phyloP scores from a whole-genome alignment of 1,284 basidiomycete species.

The Malassezia yamatoensis region DNA sequence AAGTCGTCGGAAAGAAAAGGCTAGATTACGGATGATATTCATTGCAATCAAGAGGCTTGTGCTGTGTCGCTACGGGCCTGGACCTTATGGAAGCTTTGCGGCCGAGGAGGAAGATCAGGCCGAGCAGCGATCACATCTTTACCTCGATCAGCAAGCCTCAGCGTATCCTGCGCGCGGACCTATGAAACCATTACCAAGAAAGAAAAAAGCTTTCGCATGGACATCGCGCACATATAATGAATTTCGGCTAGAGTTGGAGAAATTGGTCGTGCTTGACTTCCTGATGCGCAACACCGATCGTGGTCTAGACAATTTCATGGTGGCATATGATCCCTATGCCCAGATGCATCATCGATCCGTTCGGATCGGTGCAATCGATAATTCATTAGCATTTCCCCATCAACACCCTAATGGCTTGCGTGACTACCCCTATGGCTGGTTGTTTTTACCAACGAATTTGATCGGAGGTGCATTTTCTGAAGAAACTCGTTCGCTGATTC shows the following conservation, averaged over 20 bases:
- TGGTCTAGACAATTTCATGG: conserved; percentile 50
- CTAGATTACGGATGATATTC: conserved; percentile 31
- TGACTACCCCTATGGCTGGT: conserved; percentile 81
- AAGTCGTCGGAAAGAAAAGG: conserved; percentile 31
- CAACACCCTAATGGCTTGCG: conserved; percentile 73
- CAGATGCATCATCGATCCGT: conserved; percentile 24
- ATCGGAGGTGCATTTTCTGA: conserved; percentile 62
- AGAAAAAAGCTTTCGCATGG: conserved; percentile 63
- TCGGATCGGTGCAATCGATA: conserved; percentile 75
- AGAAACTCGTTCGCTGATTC: conserved; percentile 67
- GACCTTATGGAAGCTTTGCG: conserved; percentile 57
- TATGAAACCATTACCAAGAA: conserved; percentile 62
- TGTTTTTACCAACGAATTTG: conserved; percentile 67
- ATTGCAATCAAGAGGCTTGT: conserved; percentile 34
- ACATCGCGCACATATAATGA: conserved; percentile 61
- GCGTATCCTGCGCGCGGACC: conserved; percentile 50
- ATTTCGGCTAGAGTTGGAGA: conserved; percentile 76
- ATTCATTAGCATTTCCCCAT: conserved; percentile 71
- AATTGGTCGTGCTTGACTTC: conserved; percentile 60
- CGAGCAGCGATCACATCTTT: conserved; percentile 54
- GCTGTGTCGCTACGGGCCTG: conserved; percentile 57
- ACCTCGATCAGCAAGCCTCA: conserved; percentile 46
- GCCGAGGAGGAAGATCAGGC: conserved; percentile 23
- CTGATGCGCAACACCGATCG: conserved; percentile 70
- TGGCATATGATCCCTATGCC: conserved; percentile 20